Evolutionary conservation across 345 rosid species (phyloP).

Genomic region (Brassica napus): Da-Ae NC_063436.1:15613001-15613500

Average conservation of each 20-base stretch:
- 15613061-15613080: constrained; percentile 36
- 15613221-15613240: constrained; percentile 65
- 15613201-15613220: constrained; percentile 66
- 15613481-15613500: constrained; percentile 79
- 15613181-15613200: constrained; percentile 77
- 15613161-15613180: constrained; percentile 49
- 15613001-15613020: constrained; percentile 58
- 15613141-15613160: constrained; percentile 70
- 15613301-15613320: constrained; percentile 48
- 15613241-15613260: constrained; percentile 59
- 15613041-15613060: constrained; percentile 45
- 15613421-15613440: constrained; percentile 76
- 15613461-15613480: constrained; percentile 84
- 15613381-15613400: constrained; percentile 66
- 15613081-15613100: constrained; percentile 68
- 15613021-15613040: constrained; percentile 52
- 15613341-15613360: constrained; percentile 50
- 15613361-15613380: constrained; percentile 62
- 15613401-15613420: constrained; percentile 57
- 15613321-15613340: constrained; percentile 83
- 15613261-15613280: constrained; percentile 77
- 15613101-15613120: constrained; percentile 49
- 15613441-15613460: constrained; percentile 66
- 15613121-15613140: constrained; percentile 76
- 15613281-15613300: constrained; percentile 41